Evolutionary conservation across 2,329 filamentous ascomycete genomes (phyloP).

Genomic region (Colletotrichum euphorbiae): DNA sequence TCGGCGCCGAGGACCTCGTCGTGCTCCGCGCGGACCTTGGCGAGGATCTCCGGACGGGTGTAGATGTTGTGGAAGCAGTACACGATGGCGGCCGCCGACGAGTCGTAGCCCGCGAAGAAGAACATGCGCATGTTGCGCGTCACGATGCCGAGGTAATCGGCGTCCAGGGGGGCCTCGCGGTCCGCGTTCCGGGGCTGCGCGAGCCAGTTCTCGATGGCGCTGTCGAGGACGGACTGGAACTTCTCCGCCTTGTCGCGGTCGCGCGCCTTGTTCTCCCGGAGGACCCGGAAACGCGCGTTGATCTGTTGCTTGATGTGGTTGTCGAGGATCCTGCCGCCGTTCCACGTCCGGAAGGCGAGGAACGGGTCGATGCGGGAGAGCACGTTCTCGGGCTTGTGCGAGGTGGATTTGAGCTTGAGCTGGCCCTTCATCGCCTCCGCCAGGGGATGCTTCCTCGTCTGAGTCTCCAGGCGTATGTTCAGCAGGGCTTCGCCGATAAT

Average conservation of each 20-base stretch:
- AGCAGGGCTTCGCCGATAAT: slow-evolving; percentile 48
- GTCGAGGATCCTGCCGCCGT: slow-evolving; percentile 47
- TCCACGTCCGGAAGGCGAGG: slow-evolving; percentile 45
- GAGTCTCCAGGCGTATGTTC: slow-evolving; percentile 47
- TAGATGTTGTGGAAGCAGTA: slow-evolving; percentile 47
- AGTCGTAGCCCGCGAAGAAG: slow-evolving; percentile 55
- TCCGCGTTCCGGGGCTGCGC: slow-evolving; percentile 42
- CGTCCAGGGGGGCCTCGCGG: slow-evolving; percentile 40
- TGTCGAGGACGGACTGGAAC: slow-evolving; percentile 47
- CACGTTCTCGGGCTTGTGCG: slow-evolving; percentile 40
- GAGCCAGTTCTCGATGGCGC: slow-evolving; percentile 48
- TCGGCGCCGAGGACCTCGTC: slow-evolving; percentile 59
- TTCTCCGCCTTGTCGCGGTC: slow-evolving; percentile 30
- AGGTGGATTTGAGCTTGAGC: slow-evolving; percentile 37
- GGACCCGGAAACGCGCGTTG: slow-evolving; percentile 42
- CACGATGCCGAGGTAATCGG: slow-evolving; percentile 46
- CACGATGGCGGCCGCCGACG: slow-evolving; percentile 50
- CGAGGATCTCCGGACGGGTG: slow-evolving; percentile 46
- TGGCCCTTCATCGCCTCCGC: slow-evolving; percentile 45
- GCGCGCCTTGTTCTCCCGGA: slow-evolving; percentile 42
- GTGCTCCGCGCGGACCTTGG: slow-evolving; percentile 56
- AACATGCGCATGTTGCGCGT: slow-evolving; percentile 48
- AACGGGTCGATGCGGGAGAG: slow-evolving; percentile 45
- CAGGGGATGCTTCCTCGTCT: slow-evolving; percentile 47
- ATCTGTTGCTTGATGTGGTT: slow-evolving; percentile 45